Evolutionary conservation across 2,329 filamentous ascomycete genomes (phyloP).

Genomic region (Didymellaceae sp.): DNA sequence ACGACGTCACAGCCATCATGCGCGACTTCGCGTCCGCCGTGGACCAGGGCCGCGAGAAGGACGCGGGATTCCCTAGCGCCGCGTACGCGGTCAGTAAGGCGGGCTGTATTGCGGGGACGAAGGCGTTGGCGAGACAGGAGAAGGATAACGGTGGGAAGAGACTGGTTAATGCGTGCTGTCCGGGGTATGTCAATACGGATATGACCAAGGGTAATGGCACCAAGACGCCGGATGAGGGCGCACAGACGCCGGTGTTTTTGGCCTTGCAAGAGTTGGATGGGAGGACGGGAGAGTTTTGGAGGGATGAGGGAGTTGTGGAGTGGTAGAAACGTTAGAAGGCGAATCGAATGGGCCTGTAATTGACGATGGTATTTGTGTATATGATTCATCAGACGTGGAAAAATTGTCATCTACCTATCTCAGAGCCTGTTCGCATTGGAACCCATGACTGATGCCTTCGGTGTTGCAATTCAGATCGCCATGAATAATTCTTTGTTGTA

Average conservation of each 20-base stretch:
- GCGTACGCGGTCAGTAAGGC: conserved; percentile 59
- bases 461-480: too few species aligned
- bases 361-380: too few species aligned
- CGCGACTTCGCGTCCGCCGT: conserved; percentile 57
- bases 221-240: conserved; percentile 54
- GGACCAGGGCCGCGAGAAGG: conserved; percentile 53
- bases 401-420: too few species aligned
- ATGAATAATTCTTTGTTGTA: too few species aligned
- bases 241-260: conserved; percentile 53
- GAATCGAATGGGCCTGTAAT: conserved; percentile 27
- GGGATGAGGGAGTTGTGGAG: conserved; percentile 43
- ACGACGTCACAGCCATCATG: conserved; percentile 58
- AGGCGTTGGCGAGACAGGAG: conserved; percentile 45
- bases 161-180: conserved; percentile 53
- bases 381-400: too few species aligned
- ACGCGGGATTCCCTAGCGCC: conserved; percentile 57
- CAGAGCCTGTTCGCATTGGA: too few species aligned
- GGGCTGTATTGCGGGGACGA: conserved; percentile 53
- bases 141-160: conserved; percentile 35
- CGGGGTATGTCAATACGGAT: conserved; percentile 56
- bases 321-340: conserved; percentile 36
- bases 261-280: conserved; percentile 51
- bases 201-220: conserved; percentile 51
- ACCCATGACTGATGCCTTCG: too few species aligned
- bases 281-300: conserved; percentile 50